Percentiles rank a stretch among this genome's conserved stretches.
Evolutionary conservation across 2,329 filamentous ascomycete species (phyloP).

Genomic region (Pseudocercospora fuligena): DNA sequence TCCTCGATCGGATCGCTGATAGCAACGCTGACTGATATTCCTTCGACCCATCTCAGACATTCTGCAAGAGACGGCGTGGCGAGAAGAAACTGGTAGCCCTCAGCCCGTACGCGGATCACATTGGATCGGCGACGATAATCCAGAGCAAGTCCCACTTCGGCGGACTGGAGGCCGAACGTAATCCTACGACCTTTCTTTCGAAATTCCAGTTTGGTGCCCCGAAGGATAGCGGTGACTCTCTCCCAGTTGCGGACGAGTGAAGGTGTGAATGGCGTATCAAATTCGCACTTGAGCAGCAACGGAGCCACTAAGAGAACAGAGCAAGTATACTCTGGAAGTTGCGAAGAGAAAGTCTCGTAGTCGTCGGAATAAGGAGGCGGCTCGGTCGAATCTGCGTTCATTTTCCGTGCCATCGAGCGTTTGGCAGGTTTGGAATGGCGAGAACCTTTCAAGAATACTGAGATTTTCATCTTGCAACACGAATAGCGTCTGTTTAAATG

Average conservation of each 20-base stretch:
- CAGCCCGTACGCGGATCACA: neutral
- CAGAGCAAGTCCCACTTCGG: neutral
- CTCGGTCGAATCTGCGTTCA: neutral
- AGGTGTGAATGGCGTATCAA: neutral
- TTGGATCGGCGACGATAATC: constrained; percentile 2
- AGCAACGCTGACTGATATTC: neutral
- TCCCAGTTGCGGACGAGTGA: neutral
- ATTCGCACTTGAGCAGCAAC: neutral
- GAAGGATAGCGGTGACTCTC: neutral
- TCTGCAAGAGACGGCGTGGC: neutral
- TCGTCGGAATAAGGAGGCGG: neutral
- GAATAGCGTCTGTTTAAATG: neutral
- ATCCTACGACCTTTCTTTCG: neutral
- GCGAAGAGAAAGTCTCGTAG: neutral
- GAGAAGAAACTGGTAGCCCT: neutral
- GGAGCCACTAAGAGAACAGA: neutral
- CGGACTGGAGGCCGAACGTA: neutral
- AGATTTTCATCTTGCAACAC: neutral
- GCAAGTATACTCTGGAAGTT: neutral
- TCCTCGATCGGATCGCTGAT: neutral
- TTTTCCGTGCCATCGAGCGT: neutral
- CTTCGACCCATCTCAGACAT: neutral
- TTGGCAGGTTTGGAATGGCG: neutral
- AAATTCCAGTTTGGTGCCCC: neutral
- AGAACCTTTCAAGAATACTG: neutral